These are phyloP conservation scores for Cryptococcus sp. DNA, from an alignment of 1,284 basidiomycete genomes.

Conservation along the genomic window DNA sequence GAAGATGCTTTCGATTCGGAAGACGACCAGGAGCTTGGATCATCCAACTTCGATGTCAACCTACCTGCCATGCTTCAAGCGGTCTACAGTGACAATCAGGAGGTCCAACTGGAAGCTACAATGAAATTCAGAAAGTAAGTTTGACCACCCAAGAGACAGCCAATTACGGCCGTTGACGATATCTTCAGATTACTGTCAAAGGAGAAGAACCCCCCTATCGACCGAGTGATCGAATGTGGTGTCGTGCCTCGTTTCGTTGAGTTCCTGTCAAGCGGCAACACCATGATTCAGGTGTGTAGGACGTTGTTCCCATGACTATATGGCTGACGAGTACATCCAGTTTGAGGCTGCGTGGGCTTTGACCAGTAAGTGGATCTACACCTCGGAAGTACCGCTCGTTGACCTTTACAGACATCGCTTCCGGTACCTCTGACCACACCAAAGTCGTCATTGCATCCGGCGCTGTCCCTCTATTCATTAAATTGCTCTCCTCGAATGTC, in stretches of 20 bases:
- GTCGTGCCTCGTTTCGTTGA: slow-evolving; percentile 97
- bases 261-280: slow-evolving; percentile 80
- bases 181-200: slow-evolving; percentile 72
- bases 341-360: slow-evolving; percentile 99
- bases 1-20: slow-evolving; percentile 64
- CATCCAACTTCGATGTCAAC: slow-evolving; percentile 51
- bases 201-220: slow-evolving; percentile 99
- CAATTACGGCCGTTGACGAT: background rate
- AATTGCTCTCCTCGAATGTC: slow-evolving; percentile 75
- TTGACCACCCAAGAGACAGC: background rate
- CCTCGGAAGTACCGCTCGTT: no score
- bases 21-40: slow-evolving; percentile 59
- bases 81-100: slow-evolving; percentile 86
- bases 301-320: background rate
- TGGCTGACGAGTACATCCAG: slow-evolving; percentile 48
- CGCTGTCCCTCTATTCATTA: slow-evolving; percentile 97
- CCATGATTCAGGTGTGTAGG: slow-evolving; percentile 82
- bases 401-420: slow-evolving; percentile 69
- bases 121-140: slow-evolving; percentile 83
- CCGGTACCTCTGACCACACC: slow-evolving; percentile 96
- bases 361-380: slow-evolving; percentile 57
- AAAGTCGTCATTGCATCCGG: slow-evolving; percentile 93
- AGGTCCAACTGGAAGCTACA: slow-evolving; percentile 90
- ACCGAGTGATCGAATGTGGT: slow-evolving; percentile 94
- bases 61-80: slow-evolving; percentile 74